Evolutionary conservation across 2,329 filamentous ascomycete species (phyloP), one percentile per base, ranked within the genome.

Genomic region (Ilyonectria robusta): DNA sequence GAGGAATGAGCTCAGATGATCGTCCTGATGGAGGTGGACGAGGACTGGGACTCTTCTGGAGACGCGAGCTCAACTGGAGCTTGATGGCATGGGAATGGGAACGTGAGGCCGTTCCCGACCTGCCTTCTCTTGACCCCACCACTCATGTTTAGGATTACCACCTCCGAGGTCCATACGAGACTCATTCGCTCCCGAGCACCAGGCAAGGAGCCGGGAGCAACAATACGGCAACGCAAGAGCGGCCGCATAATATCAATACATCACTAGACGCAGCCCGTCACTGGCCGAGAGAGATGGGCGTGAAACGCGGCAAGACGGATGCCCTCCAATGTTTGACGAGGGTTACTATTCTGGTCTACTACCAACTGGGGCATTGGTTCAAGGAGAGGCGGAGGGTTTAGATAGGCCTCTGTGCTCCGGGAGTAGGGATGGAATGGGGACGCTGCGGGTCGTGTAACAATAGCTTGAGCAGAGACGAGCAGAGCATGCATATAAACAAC

Each of bases 51-150:
- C 82, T 92, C 50, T 92, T 92, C 78, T 92, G 90, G 89, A 87
- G 90, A 74, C 88, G 90, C 75, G 93, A 95, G 83, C 84, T 96
- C 77, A 96, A 96, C 82, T 95, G 93, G 93, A 94, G 93, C 79
- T 87, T 95, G 78, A 83, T 95, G 77, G 92, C 91, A 59, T 95
- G 93, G 93, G 91, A 94, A 78, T 94, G 89, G 87, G 87, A 89
- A 77, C 84, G 85, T 46, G 83, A 82, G 63, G 78, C 76, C 71
- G 76, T 81, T 65, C 78, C 80, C 64, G 61, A 75, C 65, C 76
- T 81, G 75, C 80, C 80, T 73, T 74, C 74, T 66, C 81, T 88
- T 72, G 81, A 86, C 77, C 80, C 81, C 70, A 84, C 83, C 69
- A 81, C 85, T 75, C 87, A 89, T 80, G 85, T 81, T 81, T 82